Conservation (phyloP, 306 rosid genomes). For the Argentina anserina region DNA sequence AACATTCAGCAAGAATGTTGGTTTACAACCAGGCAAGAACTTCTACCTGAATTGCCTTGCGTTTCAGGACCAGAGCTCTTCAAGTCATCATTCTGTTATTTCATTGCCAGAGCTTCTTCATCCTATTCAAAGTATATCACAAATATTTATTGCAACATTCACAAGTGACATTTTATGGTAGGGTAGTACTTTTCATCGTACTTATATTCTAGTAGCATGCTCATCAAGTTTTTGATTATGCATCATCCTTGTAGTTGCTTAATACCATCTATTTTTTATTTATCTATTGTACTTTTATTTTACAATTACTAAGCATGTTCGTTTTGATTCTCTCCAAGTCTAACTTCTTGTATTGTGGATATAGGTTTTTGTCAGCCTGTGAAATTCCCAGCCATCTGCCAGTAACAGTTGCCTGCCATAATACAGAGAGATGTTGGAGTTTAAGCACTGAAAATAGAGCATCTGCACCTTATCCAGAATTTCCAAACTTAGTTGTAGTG, state of each 20-base stretch:
- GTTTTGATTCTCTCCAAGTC: neutral
- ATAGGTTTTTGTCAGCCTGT: constrained; percentile 67
- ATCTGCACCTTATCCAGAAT: constrained; percentile 52
- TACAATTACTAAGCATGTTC: neutral
- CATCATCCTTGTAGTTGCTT: neutral
- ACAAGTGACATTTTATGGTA: constrained; percentile 76
- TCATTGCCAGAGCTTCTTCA: constrained; percentile 64
- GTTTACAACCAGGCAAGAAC: constrained; percentile 58
- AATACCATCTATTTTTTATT: neutral
- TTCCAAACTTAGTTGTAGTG: constrained; percentile 63
- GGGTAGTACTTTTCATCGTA: neutral
- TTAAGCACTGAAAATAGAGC: constrained; percentile 52
- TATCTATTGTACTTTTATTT: neutral
- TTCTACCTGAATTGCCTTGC: constrained; percentile 62
- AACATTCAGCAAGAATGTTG: neutral
- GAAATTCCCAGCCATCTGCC: constrained; percentile 65
- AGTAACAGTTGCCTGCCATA: constrained; percentile 68
- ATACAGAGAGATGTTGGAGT: constrained; percentile 71
- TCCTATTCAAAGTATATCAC: constrained; percentile 58
- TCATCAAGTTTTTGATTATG: neutral
- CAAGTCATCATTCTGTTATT: constrained; percentile 27
- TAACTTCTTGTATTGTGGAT: constrained; percentile 25
- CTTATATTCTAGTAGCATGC: neutral
- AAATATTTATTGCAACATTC: constrained; percentile 72
- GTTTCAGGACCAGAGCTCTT: constrained; percentile 24